phyloP scores from a whole-genome alignment of 805 yeast species.

The Maudiozyma saulgeensis region DNA sequence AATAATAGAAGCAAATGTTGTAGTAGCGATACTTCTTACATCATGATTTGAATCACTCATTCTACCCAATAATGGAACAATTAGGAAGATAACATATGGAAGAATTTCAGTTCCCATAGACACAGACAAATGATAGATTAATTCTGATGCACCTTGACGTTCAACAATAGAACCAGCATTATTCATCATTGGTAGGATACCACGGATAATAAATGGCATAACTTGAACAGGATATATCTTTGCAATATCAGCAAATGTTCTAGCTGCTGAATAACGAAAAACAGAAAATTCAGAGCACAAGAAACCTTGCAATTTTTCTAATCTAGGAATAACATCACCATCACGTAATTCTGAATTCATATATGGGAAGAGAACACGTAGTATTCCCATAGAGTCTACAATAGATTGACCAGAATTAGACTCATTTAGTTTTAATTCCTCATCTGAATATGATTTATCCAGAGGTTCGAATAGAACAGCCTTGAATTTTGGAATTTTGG shows the following conservation, averaged over 20 bases:
- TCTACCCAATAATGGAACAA: constrained; percentile 93
- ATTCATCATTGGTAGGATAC: constrained; percentile 68
- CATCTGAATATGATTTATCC: constrained; percentile 27
- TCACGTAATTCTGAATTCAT: constrained; percentile 40
- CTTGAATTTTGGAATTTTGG: constrained; percentile 54
- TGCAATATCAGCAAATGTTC: constrained; percentile 75
- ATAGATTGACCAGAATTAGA: constrained; percentile 57
- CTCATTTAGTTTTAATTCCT: neutral
- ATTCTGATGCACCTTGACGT: constrained; percentile 91
- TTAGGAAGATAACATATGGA: constrained; percentile 90
- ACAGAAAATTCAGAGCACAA: constrained; percentile 70
- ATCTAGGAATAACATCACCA: constrained; percentile 39
- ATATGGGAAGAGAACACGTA: constrained; percentile 62
- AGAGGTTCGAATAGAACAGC: constrained; percentile 61
- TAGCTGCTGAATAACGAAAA: constrained; percentile 81
- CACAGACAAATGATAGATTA: constrained; percentile 73
- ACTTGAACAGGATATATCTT: constrained; percentile 57
- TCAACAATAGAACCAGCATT: constrained; percentile 61
- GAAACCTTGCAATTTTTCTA: constrained; percentile 43
- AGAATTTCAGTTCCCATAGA: constrained; percentile 82
- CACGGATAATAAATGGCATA: constrained; percentile 70
- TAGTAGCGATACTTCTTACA: constrained; percentile 83
- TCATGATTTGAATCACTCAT: constrained; percentile 93
- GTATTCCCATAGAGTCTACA: constrained; percentile 77
- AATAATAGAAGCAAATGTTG: constrained; percentile 92